Evolutionary conservation across 805 yeast genomes (phyloP), one percentile per base, ranked within the genome.

Genomic region (Saccharomycopsis fermentans): DNA sequence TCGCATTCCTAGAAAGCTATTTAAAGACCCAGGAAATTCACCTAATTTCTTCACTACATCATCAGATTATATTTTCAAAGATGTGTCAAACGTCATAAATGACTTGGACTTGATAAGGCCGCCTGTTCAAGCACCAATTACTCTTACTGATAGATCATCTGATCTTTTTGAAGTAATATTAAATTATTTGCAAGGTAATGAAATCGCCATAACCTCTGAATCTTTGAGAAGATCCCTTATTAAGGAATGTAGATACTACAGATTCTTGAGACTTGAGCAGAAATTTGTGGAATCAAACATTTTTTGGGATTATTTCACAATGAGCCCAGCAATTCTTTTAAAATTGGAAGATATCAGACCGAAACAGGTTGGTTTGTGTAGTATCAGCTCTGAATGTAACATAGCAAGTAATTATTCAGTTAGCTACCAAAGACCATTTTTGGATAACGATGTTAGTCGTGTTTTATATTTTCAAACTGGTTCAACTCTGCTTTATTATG

Each of bases 31-130:
- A 2, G 96, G 96, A 0, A 90, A 91, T 67, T 68, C 72, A 52
- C 95, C 92, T 11, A 90, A 90, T 69, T 90, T 77, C 69, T 87
- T 90, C 71, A 78, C 86, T 11, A 72, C 89, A 39, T 79, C 86
- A 1, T 77, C 76, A 65, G 79, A 80, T 36, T 73, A 82, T 1
- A 68, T 83, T 21, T 73, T 81, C 59, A 68, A 73, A 2, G 84
- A 82, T 60, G 78, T 82, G 11, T 74, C 78, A 26, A 73, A 74
- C 19, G 63, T 74, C 11, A 70, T 70, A 57, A 63, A 67, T 16
- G 63, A 68, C 6, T 72, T 71, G 55, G 74, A 77, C 39, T 69
- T 84, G 64, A 70, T 86, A 2, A 71, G 96, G 40, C 97, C 97
- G 0, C 96, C 96, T 2, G 89, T 94, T 1, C 78, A 81, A 59